Evolutionary conservation across 2,329 filamentous ascomycete genomes (phyloP).

Genomic region (Fusarium setosum): DNA sequence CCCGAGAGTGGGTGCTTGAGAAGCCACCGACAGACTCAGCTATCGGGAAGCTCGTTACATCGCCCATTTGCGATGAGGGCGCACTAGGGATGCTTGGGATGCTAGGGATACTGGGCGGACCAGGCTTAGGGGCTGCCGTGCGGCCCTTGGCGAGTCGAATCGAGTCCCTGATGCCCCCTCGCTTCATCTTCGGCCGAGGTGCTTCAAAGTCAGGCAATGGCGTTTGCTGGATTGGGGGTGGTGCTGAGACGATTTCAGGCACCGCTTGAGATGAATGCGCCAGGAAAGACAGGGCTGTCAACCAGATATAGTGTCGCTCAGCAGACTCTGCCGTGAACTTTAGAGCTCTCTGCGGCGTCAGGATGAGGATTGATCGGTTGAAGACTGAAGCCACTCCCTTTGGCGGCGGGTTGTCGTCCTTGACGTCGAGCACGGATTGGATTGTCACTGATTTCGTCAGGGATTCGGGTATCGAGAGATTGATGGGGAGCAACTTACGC

Average conservation of each 20-base stretch:
- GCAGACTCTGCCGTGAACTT: conserved; percentile 90
- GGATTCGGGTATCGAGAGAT: conserved; percentile 19
- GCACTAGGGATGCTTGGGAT: conserved; percentile 56
- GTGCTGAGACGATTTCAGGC: conserved; percentile 74
- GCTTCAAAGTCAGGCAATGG: conserved; percentile 64
- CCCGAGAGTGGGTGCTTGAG: conserved; percentile 54
- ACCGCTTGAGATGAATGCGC: conserved; percentile 88
- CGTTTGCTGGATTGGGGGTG: conserved; percentile 56
- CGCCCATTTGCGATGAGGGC: conserved; percentile 51
- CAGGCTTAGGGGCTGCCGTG: conserved; percentile 51
- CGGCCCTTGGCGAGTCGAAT: conserved; percentile 88
- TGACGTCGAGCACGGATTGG: conserved; percentile 96
- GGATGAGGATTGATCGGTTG: conserved; percentile 92
- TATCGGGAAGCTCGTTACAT: conserved; percentile 50
- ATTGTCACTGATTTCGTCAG: conserved; percentile 77
- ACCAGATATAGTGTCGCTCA: conserved; percentile 94
- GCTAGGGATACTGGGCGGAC: conserved; percentile 65
- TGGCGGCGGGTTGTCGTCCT: conserved; percentile 89
- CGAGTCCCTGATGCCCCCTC: conserved; percentile 80
- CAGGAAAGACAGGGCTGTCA: conserved; percentile 93
- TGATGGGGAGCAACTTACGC: conserved; percentile 68
- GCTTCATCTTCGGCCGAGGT: conserved; percentile 59
- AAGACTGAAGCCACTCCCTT: conserved; percentile 77
- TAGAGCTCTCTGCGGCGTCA: conserved; percentile 91
- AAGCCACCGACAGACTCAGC: conserved; percentile 54